These are phyloP conservation scores for Astraeus odoratus DNA, from an alignment of 768 basidiomycete genomes.

Conservation along the genomic window DNA sequence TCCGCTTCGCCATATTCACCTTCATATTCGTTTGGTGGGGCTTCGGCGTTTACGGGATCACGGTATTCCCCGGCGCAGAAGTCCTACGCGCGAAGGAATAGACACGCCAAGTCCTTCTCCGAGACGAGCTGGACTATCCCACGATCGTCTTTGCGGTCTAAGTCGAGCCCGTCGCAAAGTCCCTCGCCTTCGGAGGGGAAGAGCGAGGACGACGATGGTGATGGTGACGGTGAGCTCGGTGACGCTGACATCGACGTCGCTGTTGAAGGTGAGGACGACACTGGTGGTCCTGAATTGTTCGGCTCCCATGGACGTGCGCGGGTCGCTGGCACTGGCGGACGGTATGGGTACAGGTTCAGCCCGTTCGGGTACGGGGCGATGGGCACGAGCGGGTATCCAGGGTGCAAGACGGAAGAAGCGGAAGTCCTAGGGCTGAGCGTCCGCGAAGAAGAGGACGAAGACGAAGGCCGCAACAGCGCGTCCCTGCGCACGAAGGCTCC, in stretches of 20 bases:
- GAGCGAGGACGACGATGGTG: slow-evolving; percentile 31
- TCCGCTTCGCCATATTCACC: slow-evolving; percentile 16
- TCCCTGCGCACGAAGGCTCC: slow-evolving; percentile 1
- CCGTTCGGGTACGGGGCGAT: slow-evolving; percentile 19
- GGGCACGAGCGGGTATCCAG: slow-evolving; percentile 15
- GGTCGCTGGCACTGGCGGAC: neutral
- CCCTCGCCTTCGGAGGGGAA: slow-evolving; percentile 26
- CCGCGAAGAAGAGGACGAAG: slow-evolving; percentile 43
- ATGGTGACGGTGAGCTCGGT: slow-evolving; percentile 23
- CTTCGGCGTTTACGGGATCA: too few relatives aligned
- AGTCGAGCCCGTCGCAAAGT: slow-evolving; percentile 32
- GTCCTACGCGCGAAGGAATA: neutral
- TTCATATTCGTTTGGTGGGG: slow-evolving; percentile 14
- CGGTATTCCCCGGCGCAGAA: neutral
- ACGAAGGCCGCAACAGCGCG: slow-evolving; percentile 17
- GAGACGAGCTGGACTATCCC: slow-evolving; percentile 47
- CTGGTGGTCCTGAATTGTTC: slow-evolving; percentile 1
- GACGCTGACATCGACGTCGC: slow-evolving; percentile 16
- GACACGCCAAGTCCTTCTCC: slow-evolving; percentile 5
- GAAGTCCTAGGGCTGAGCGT: slow-evolving; percentile 36
- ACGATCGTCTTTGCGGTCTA: slow-evolving; percentile 42
- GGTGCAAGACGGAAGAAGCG: slow-evolving; percentile 39
- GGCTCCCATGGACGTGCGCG: neutral
- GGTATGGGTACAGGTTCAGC: neutral
- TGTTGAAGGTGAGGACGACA: slow-evolving; percentile 5